Evolutionary conservation across 306 rosid species (phyloP), one percentile per base, ranked within the genome.

Genomic region (Trifolium dubium): DNA sequence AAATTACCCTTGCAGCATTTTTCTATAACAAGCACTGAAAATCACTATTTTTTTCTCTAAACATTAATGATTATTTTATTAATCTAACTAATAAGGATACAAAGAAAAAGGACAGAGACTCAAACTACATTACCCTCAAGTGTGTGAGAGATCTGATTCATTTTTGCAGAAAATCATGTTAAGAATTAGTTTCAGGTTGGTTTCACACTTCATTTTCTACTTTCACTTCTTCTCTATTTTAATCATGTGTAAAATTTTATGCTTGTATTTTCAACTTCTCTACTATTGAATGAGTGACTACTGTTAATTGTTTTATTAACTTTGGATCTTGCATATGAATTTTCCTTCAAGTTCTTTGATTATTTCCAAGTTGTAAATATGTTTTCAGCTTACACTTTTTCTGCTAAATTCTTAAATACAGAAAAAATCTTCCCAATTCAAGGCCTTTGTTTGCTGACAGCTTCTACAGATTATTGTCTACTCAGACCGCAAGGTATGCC

Each of bases 381-480:
- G 18, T 10, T 46, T 61, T 1, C 30, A 39, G 60, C 81, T 81
- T 62, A 61, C 80, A 54, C 8, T 39, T 58, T 72, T 72, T 60
- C 67, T 78, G 56, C 8, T 73, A 29, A 29, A 70, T 79, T 80
- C 49, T 80, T 17, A 34, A 72, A 82, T 83, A 64, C 81, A 82
- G 89, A 43, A 72, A 60, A 78, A 69, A 72, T 2, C 67, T 72
- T 69, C 34, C 71, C 55, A 37, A 51, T 62, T 75, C 88, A 62
- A 77, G 83, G 82, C 77, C 63, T 83, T 65, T 72, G 73, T 49
- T 82, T 72, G 67, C 81, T 50, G 86, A 62, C 54, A 84, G 81
- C 71, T 88, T 87, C 87, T 67, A 51, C 75, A 84, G 89, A 73
- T 73, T 75, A 11, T 79, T 77, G 66, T 87, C 89, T 41, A 77